These are phyloP conservation scores for Zasmidium citrigriseum DNA, from an alignment of 2,329 filamentous ascomycete genomes.

Conservation along the genomic window DNA sequence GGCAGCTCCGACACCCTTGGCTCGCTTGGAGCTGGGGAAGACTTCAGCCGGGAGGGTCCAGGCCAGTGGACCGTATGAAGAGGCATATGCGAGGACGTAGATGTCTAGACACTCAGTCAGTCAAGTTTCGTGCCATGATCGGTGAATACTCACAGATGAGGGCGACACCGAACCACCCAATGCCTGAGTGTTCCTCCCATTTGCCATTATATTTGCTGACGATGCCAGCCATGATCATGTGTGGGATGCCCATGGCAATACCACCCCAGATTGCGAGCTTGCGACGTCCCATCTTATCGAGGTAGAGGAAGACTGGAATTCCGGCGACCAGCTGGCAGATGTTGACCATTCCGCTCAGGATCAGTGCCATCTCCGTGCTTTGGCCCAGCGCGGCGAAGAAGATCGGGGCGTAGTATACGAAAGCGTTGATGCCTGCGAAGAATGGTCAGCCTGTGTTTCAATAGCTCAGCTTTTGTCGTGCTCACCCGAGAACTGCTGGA, in stretches of 20 bases:
- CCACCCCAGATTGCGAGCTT: slow-evolving; percentile 42
- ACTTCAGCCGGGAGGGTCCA: slow-evolving; percentile 53
- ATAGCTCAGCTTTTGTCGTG: too few species aligned
- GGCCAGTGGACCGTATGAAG: slow-evolving; percentile 44
- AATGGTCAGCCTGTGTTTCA: too few species aligned
- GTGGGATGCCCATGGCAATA: slow-evolving; percentile 47
- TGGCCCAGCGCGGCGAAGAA: slow-evolving; percentile 42
- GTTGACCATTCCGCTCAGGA: slow-evolving; percentile 40
- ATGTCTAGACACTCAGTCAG: too few species aligned
- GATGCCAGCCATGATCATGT: slow-evolving; percentile 50
- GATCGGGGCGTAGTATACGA: slow-evolving; percentile 50
- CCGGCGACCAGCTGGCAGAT: slow-evolving; percentile 40
- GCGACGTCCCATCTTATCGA: slow-evolving; percentile 41
- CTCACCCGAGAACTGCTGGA: too few species aligned
- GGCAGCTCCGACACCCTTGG: slow-evolving; percentile 62
- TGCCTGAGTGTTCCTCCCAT: slow-evolving; percentile 42
- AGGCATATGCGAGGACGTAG: slow-evolving; percentile 49
- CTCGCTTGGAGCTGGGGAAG: slow-evolving; percentile 58
- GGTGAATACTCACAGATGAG: too few species aligned
- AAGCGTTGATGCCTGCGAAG: slow-evolving; percentile 30
- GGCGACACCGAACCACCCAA: slow-evolving; percentile 38
- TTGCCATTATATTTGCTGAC: slow-evolving; percentile 53
- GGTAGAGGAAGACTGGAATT: slow-evolving; percentile 30
- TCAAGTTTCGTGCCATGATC: too few species aligned
- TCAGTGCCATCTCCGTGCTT: slow-evolving; percentile 31